Evolutionary conservation across 306 rosid genomes (phyloP).

Genomic region (apple (Malus domestica)): ASM211411v1 NC_041800.1:1715001-1715500

Average conservation of each 20-base stretch:
- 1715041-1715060: neutral
- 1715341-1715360: neutral
- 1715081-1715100: neutral
- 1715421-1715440: too few species aligned
- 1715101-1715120: neutral
- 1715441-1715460: too few species aligned
- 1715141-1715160: neutral
- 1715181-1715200: neutral
- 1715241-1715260: neutral
- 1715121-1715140: conserved; percentile 3
- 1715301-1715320: neutral
- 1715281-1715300: neutral
- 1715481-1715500: too few species aligned
- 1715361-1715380: neutral
- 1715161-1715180: neutral
- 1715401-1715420: too few species aligned
- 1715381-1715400: neutral
- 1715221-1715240: neutral
- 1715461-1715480: too few species aligned
- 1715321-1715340: neutral
- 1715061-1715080: neutral
- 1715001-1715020: neutral
- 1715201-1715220: neutral
- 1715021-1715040: neutral
- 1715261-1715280: neutral